Evolutionary conservation across 345 rosid species (phyloP).

Genomic region (Aquilaria yunnanensis): DNA sequence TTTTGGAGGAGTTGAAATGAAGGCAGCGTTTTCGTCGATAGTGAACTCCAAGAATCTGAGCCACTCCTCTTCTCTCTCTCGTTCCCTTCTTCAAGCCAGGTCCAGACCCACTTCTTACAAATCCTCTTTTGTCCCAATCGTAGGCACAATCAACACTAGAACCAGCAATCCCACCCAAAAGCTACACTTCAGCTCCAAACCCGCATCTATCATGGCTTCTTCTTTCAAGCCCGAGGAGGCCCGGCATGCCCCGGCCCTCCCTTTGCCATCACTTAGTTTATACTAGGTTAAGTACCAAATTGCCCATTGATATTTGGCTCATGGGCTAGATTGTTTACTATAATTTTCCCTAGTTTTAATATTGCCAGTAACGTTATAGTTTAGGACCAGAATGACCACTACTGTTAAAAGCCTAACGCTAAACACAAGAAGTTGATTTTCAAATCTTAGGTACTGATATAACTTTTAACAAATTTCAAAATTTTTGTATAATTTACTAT

Average conservation of each 20-base stretch:
- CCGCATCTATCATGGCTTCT: constrained; percentile 41
- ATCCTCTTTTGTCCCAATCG: constrained; percentile 12
- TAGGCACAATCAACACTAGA: constrained; percentile 9
- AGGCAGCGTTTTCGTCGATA: constrained; percentile 40
- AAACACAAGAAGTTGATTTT: no score
- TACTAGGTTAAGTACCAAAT: no score
- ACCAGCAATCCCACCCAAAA: constrained; percentile 10
- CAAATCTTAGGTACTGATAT: no score
- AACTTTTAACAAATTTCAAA: no score
- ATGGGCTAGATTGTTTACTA: no score
- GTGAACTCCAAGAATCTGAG: constrained; percentile 24
- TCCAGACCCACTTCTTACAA: constrained; percentile 12
- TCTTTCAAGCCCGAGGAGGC: constrained; percentile 80
- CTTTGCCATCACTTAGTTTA: constrained; percentile 51
- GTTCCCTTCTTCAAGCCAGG: constrained; percentile 2
- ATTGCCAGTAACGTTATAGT: no score
- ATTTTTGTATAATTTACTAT: no score
- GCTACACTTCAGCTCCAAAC: constrained; percentile 16
- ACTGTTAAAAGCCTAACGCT: no score
- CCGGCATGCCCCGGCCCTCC: constrained; percentile 68
- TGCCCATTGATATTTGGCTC: no score
- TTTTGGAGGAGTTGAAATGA: constrained; percentile 31
- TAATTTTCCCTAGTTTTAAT: no score
- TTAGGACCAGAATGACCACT: no score
- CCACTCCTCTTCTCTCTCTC: constrained; percentile 20